These are phyloP conservation scores for Amanita rimosa DNA, from an alignment of 768 basidiomycete genomes.

Conservation along the genomic window DNA sequence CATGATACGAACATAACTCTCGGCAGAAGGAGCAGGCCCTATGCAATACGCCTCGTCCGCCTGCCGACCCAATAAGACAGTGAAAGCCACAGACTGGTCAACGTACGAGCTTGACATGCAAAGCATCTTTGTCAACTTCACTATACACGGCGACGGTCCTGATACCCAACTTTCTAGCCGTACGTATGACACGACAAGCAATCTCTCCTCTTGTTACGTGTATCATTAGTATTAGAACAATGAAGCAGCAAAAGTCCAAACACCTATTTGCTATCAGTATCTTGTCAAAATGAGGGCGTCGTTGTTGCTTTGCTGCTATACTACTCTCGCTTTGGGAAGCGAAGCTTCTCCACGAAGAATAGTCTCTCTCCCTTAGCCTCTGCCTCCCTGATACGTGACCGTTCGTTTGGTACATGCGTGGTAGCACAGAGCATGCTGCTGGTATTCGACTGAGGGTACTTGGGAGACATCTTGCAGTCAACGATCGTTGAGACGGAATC, in stretches of 20 bases:
- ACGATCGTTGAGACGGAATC: slow-evolving; percentile 27
- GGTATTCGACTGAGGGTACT: slow-evolving; percentile 7
- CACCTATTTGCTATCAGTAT: slow-evolving; percentile 87
- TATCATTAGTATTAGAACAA: not conserved
- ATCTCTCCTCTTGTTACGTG: slow-evolving; percentile 69
- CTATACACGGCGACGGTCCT: slow-evolving; percentile 90
- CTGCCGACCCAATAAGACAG: slow-evolving; percentile 14
- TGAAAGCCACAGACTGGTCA: not conserved
- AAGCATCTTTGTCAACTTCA: slow-evolving; percentile 68
- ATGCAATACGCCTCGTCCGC: slow-evolving; percentile 91
- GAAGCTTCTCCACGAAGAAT: not conserved
- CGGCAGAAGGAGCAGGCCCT: slow-evolving; percentile 79
- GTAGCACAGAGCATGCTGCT: not conserved
- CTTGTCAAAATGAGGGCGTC: slow-evolving; percentile 68
- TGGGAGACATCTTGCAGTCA: slow-evolving; percentile 16
- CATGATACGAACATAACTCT: slow-evolving; percentile 67
- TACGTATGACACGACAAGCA: slow-evolving; percentile 89
- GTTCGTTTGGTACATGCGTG: slow-evolving; percentile 3
- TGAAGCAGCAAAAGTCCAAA: not conserved
- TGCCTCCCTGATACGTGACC: not conserved
- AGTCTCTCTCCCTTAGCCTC: not conserved
- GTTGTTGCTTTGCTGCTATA: not conserved
- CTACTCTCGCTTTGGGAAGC: not conserved
- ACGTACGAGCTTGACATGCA: slow-evolving; percentile 74
- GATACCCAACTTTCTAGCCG: slow-evolving; percentile 79